Base-by-base conservation (phyloP, 1,139 yeast species). In the Suhomyces yuchorum region DNA sequence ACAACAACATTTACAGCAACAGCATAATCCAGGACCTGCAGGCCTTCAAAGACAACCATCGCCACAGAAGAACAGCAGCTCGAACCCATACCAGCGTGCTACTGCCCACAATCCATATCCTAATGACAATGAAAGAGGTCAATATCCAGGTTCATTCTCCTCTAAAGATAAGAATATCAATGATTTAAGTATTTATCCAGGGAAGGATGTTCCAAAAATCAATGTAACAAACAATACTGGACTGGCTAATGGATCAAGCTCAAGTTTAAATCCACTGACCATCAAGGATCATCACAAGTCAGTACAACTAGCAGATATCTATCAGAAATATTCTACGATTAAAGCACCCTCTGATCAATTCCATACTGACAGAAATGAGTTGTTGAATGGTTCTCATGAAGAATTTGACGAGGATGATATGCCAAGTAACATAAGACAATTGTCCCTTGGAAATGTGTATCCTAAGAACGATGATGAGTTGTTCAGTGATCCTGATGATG, bases 281-380 rank as follows among this genome's bases (percentile, higher is more conserved):
- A 17, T 42, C 34, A 50, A 48, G 40, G 57, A 56, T 15, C 51
- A 52, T 30, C 78, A 71, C 57, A 61, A 63, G 45, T 72, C 77
- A 1, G 65, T 73, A 15, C 77, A 73, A 56, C 65, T 75, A 52
- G 73, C 71, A 0, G 80, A 75, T 46, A 75, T 75, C 33, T 75
- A 75, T 57, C 78, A 73, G 46, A 75, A 74, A 51, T 75, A 75
- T 53, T 68, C 75, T 22, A 70, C 66, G 20, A 70, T 75, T 40
- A 65, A 71, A 46, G 60, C 75, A 3, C 80, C 80, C 1, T 68
- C 77, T 14, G 80, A 75, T 57, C 70, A 68, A 51, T 75, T 73
- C 56, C 56, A 56, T 33, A 58, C 56, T 18, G 55, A 56, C 36
- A 46, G 59, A 48, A 71, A 67, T 53, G 60, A 66, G 40, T 48